Conservation (phyloP, 345 rosid genomes). For the Dimocarpus longan region DNA sequence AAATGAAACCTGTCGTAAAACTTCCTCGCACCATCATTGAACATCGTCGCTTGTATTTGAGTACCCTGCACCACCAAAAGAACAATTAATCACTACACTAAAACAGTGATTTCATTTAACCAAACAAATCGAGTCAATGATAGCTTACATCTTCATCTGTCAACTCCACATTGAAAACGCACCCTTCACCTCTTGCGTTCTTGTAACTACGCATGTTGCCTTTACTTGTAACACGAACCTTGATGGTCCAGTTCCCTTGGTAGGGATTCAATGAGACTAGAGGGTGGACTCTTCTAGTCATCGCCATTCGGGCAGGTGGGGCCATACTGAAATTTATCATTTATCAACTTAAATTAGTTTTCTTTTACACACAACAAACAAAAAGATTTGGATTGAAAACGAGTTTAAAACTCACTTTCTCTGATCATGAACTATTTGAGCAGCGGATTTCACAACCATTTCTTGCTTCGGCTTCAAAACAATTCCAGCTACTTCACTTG, state of each 20-base stretch:
- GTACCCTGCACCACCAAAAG: constrained; percentile 57
- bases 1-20: constrained; percentile 71
- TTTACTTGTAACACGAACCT: constrained; percentile 85
- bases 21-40: constrained; percentile 86
- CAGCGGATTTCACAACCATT: constrained; percentile 68
- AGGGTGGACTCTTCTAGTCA: constrained; percentile 93
- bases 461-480: constrained; percentile 73
- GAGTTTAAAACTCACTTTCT: constrained; percentile 53
- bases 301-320: constrained; percentile 78
- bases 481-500: constrained; percentile 37
- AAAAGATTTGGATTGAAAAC: neutral
- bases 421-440: constrained; percentile 78
- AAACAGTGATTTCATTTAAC: too few species aligned
- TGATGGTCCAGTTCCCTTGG: constrained; percentile 95
- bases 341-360: neutral
- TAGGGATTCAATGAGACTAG: constrained; percentile 92
- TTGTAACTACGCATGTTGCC: constrained; percentile 83
- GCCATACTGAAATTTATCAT: constrained; percentile 59
- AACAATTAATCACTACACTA: neutral
- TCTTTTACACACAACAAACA: neutral
- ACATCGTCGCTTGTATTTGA: constrained; percentile 96
- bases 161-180: constrained; percentile 92
- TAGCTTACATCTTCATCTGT: constrained; percentile 90
- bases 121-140: neutral
- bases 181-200: constrained; percentile 92